These are phyloP conservation scores for Colletotrichum kahawae DNA, from an alignment of 2,329 filamentous ascomycete genomes.

Conservation along the genomic window DNA sequence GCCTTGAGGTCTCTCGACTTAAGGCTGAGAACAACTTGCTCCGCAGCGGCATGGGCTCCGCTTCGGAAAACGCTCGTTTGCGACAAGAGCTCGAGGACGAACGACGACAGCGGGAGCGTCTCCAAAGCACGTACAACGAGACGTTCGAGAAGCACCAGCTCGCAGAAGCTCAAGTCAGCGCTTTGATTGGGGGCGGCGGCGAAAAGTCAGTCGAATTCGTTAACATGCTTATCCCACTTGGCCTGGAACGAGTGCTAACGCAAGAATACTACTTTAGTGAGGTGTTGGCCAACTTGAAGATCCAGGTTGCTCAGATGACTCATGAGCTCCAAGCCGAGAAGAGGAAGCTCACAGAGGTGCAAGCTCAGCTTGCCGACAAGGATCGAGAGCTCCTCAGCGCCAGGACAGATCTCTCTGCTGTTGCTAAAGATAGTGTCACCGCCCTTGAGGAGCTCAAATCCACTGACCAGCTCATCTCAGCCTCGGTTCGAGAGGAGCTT, in stretches of 20 bases:
- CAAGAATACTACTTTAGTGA: slow-evolving; percentile 54
- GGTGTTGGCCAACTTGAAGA: slow-evolving; percentile 54
- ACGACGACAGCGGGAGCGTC: slow-evolving; percentile 51
- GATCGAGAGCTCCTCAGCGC: slow-evolving; percentile 60
- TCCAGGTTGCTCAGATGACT: slow-evolving; percentile 53
- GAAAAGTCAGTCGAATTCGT: slow-evolving; percentile 58
- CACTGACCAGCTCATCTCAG: slow-evolving; percentile 62
- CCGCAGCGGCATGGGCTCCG: slow-evolving; percentile 57
- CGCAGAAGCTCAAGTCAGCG: slow-evolving; percentile 61
- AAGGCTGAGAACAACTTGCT: slow-evolving; percentile 67
- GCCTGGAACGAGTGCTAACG: slow-evolving; percentile 43
- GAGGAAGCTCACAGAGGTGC: slow-evolving; percentile 37
- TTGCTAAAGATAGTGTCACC: slow-evolving; percentile 58
- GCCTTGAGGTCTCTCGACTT: slow-evolving; percentile 61
- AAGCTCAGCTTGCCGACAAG: slow-evolving; percentile 54
- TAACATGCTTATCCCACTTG: slow-evolving; percentile 26
- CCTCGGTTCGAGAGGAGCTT: slow-evolving; percentile 64
- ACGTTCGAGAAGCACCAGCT: slow-evolving; percentile 64
- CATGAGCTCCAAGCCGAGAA: slow-evolving; percentile 44
- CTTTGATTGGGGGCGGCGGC: slow-evolving; percentile 50
- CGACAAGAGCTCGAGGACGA: slow-evolving; percentile 62
- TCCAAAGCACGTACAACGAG: slow-evolving; percentile 61
- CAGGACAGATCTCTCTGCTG: slow-evolving; percentile 58
- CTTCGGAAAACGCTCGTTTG: slow-evolving; percentile 59
- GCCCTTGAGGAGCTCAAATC: slow-evolving; percentile 64